Base-by-base conservation (phyloP, 2,329 filamentous ascomycete genomes). In the Fusarium bulbicola region DNA sequence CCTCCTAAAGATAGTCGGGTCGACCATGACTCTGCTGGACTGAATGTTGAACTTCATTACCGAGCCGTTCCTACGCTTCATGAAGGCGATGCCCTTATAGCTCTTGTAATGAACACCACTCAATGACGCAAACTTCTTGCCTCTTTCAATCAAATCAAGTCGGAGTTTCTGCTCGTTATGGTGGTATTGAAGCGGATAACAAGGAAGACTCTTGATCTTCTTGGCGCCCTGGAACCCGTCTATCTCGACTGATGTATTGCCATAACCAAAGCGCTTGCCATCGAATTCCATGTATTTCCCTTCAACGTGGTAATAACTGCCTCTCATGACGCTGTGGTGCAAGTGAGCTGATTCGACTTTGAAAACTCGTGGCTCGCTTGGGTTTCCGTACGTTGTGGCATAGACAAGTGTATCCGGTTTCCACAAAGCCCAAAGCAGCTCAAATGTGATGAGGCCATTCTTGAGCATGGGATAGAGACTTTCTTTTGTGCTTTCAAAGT, bases 261-360 rank as follows among this genome's bases (percentile, higher is more conserved):
- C 93, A 76, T 92, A 91, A 6, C 94, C 95, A 79, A 95, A 97
- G 12, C 89, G 87, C 79, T 97, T 97, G 64, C 95, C 95, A 75
- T 97, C 94, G 69, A 94, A 97, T 77, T 97, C 94, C 32, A 97
- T 88, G 75, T 96, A 97, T 80, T 86, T 88, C 28, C 92, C 94
- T 74, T 95, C 92, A 20, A 97, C 86, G 73, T 86, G 89, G 82
- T 95, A 97, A 82, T 89, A 95, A 24, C 91, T 88, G 8, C 93
- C 93, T 72, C 90, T 91, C 78, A 93, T 87, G 76, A 95, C 90
- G 40, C 87, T 90, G 47, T 82, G 85, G 56, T 93, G 91, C 74
- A 93, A 93, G 76, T 91, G 91, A 1, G 92, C 91, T 72, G 91
- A 88, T 66, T 95, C 93, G 3, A 95, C 90, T 80, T 93, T 95